Conservation (phyloP, 2,329 filamentous ascomycete genomes). For the Trichoderma gracile region DNA sequence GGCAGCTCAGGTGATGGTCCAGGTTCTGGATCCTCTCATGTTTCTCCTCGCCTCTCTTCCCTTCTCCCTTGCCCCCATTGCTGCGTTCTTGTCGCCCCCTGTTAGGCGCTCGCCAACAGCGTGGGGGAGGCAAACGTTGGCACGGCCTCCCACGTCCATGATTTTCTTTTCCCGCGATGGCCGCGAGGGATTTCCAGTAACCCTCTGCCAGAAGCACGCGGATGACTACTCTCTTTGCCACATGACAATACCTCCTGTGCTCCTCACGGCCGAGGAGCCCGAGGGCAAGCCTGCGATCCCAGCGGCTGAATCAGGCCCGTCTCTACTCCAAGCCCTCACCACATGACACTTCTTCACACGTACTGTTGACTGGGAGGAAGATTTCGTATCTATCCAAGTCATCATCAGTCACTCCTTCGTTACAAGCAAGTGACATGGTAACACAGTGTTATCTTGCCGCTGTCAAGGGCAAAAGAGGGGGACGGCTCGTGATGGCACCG, state of each 20-base stretch:
- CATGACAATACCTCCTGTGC: background rate
- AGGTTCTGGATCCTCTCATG: background rate
- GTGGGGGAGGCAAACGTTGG: background rate
- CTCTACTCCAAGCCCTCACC: background rate
- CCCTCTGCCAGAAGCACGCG: background rate
- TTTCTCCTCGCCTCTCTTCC: background rate
- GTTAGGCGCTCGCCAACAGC: background rate
- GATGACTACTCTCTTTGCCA: background rate
- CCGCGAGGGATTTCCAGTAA: background rate
- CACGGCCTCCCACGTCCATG: background rate
- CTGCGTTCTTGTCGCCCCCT: background rate
- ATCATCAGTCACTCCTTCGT: background rate
- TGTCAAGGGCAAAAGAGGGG: background rate
- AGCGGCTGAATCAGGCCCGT: background rate
- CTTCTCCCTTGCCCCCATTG: background rate
- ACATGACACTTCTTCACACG: background rate
- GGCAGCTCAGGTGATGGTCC: background rate
- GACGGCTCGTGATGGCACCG: background rate
- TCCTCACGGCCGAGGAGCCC: background rate
- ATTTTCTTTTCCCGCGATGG: background rate
- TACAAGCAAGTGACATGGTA: background rate
- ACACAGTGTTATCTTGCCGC: background rate
- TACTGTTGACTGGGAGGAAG: background rate
- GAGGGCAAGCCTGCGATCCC: background rate
- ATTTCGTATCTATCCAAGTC: no score